These are phyloP conservation scores for Simplicillium sp. DNA, from an alignment of 2,329 filamentous ascomycete genomes.

Conservation along the genomic window DNA sequence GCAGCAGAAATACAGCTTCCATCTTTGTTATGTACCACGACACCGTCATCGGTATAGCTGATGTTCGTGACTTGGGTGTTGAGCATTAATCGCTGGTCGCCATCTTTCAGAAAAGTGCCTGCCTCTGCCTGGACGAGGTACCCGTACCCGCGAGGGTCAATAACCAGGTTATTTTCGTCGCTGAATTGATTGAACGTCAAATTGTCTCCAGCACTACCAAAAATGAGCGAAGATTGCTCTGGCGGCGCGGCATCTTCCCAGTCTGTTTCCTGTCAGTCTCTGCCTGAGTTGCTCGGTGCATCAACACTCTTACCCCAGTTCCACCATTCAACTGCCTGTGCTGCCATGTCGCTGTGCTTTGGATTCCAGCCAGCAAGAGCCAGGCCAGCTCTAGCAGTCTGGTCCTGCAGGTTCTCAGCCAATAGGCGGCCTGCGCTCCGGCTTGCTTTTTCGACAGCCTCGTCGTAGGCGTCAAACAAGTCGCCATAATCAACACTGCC, in stretches of 20 bases:
- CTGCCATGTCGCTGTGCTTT: conserved; percentile 37
- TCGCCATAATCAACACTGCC: conserved; percentile 41
- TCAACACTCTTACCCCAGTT: conserved; percentile 19
- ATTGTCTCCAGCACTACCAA: conserved; percentile 47
- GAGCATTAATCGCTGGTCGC: conserved; percentile 49
- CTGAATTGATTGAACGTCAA: conserved; percentile 53
- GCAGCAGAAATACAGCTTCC: conserved; percentile 48
- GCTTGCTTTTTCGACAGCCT: conserved; percentile 32
- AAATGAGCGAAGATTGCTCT: conserved; percentile 45
- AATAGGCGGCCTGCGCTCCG: conserved; percentile 48
- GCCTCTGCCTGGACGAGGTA: conserved; percentile 48
- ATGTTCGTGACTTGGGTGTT: conserved; percentile 48
- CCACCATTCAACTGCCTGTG: conserved; percentile 53
- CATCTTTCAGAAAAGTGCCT: conserved; percentile 40
- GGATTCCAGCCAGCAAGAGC: conserved; percentile 55
- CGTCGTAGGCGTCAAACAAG: conserved; percentile 40
- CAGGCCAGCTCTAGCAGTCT: conserved; percentile 48
- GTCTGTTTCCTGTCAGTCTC: background rate
- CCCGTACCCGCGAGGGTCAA: conserved; percentile 53
- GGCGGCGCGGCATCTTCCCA: conserved; percentile 28
- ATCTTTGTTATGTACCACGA: conserved; percentile 42
- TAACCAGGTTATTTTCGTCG: conserved; percentile 51
- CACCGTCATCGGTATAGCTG: conserved; percentile 38
- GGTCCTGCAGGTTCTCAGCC: conserved; percentile 50
- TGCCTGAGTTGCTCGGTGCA: background rate